A percentile compares a stretch with the other conserved stretches of the same genome.
Conservation (phyloP, 2,329 filamentous ascomycete genomes). For the Didymella exigua region DNA sequence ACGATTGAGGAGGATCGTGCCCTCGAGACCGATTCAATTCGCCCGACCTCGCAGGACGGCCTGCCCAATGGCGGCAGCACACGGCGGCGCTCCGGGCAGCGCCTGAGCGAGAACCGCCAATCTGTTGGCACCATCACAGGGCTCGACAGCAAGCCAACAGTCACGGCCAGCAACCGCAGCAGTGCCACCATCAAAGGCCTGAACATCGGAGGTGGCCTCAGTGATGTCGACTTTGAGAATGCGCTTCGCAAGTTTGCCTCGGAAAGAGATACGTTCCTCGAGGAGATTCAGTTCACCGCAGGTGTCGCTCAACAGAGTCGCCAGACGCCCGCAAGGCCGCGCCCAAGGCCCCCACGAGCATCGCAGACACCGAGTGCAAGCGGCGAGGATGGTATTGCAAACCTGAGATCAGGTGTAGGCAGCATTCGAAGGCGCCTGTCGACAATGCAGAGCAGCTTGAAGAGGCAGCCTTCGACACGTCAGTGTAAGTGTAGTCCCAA, state of each 20-base stretch:
- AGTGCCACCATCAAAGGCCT: conserved; percentile 65
- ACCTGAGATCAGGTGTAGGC: conserved; percentile 69
- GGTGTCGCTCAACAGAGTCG: conserved; percentile 63
- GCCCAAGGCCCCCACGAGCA: conserved; percentile 81
- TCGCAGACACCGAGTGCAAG: conserved; percentile 44
- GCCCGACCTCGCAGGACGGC: conserved; percentile 53
- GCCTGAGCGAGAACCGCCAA: conserved; percentile 56
- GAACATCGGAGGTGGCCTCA: conserved; percentile 53
- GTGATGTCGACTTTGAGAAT: conserved; percentile 90
- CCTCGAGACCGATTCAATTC: conserved; percentile 58
- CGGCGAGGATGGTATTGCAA: conserved; percentile 59
- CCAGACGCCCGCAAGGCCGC: conserved; percentile 66
- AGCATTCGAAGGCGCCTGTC: conserved; percentile 93
- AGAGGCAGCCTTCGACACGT: conserved; percentile 79
- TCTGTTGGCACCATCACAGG: conserved; percentile 59
- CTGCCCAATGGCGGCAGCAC: conserved; percentile 48
- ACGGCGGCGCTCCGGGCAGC: conserved; percentile 42
- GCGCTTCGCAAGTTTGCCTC: conserved; percentile 92
- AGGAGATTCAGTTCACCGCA: conserved; percentile 87
- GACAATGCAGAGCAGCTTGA: conserved; percentile 88
- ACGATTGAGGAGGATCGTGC: conserved; percentile 66
- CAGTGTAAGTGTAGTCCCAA: conserved; percentile 63
- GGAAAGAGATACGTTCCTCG: conserved; percentile 91
- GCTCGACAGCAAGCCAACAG: conserved; percentile 52
- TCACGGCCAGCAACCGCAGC: conserved; percentile 64